Evolutionary conservation across 2,329 filamentous ascomycete species (phyloP), one percentile per base, ranked within the genome.

Genomic region (Verruconis gallopava): DNA sequence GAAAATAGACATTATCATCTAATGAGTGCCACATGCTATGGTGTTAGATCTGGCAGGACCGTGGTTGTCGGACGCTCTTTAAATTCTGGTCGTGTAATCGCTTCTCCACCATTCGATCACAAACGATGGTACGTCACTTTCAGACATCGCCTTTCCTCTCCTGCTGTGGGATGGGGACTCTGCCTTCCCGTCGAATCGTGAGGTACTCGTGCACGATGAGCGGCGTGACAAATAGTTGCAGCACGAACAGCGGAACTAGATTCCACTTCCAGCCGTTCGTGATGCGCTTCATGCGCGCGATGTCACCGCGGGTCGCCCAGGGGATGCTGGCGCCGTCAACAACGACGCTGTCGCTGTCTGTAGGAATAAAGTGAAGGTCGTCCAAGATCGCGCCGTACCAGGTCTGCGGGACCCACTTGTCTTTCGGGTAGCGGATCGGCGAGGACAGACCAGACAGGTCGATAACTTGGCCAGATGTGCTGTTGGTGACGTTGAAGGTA

Each of bases 231-330:
- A 42, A 37, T 13, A 53, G 4, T 3, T 51, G 49, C 13, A 54
- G 32, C 3, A 55, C 30, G 37, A 52, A 49, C 43, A 56, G 38
- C 14, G 52, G 51, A 12, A 56, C 49, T n/a, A 55, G 37, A 43
- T 56, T 56, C 51, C 52, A 55, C 25, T 47, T 48, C 53, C 54
- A 56, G 3, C 38, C 53, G 30, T 48, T 41, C n/a, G 25, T 30
- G 9, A 30, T n/a, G 6, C 25, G 25, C 25, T 30, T 30, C 50
- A 54, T 54, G 30, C 53, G 40, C 12, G 19, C 33, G 19, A 53
- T 21, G 17, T 53, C 46, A 4, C 40, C 40, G 3, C 47, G 30
- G 30, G 51, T 48, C n/a, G 25, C 25, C 25, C 25, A 30, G 6
- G 25, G 25, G 25, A 30, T 30, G 13, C 37, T 41, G 6, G 19